Evolutionary conservation across 164 flowering plant species (phyloP), one percentile per base, ranked within the genome.

Genomic region (Chimonanthus salicifolius): DNA sequence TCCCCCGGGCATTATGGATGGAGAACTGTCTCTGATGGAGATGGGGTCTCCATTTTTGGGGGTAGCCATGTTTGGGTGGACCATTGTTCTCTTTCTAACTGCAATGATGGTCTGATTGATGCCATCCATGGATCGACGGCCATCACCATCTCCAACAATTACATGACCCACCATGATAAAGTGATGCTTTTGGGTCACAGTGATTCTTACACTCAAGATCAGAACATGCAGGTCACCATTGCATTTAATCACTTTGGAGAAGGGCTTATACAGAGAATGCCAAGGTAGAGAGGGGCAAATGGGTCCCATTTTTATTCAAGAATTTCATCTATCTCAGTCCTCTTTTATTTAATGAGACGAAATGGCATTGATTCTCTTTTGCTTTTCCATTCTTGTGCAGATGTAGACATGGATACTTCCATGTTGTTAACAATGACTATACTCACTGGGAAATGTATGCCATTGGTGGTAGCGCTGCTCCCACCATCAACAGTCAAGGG

Each of bases 381-480:
- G 49, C 7, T 16, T 68, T 47, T 48, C 44, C 7, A 7, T 20
- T 58, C 7, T 47, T 58, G 33, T 74, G 78, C 84, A 90, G 94
- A 72, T 89, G 97, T 68, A 84, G 97, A 64, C 89, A 81, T 78
- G 97, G 97, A 3, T 88, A 87, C 63, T 88, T 92, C 58, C 94
- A 92, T 79, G 90, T 91, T 80, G 97, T 91, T 78, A 91, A 91
- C 80, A 91, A 91, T 77, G 92, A 90, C 87, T 90, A 90, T 72
- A 85, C 92, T 0, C 91, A 89, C 58, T 90, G 96, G 96, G 81
- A 84, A 69, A 89, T 88, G 93, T 92, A 92, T 75, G 97, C 97
- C 3, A 89, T 92, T 74, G 97, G 97, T 67, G 97, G 97, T 8
- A 92, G 97, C 80, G 92, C 90, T 5, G n/a, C 70, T 3, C 97